Base-by-base conservation (phyloP, 495 filamentous ascomycete species). In the Polyplosphaeria fusca region DNA sequence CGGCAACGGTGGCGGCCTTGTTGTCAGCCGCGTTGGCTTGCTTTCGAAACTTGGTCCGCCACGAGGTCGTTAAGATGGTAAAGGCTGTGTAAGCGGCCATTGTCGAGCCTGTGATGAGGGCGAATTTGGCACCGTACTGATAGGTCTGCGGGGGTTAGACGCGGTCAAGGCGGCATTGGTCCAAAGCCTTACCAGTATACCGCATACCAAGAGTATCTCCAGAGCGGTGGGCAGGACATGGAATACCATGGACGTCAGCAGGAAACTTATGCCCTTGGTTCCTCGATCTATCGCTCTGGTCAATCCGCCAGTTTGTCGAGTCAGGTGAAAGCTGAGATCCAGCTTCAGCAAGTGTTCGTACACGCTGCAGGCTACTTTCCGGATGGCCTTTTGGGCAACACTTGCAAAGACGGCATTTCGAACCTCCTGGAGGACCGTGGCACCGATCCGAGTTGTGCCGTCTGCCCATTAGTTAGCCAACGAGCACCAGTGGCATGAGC, bases 211-310 rank as follows among this genome's bases (percentile, higher is more conserved):
- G 40, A 82, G 82, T 46, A 98, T 96, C 70, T 98, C 93, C 46
- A 98, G 70, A 0, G 91, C 89, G 0, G 93, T 97, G 0, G 93
- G 93, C 14, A 97, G 79, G 38, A 98, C 87, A 66, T 97, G 94
- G 66, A 98, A 97, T 30, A 98, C 91, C 93, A 98, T 97, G 35
- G 91, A 96, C 7, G 89, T 95, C 51, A 97, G 77, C 52, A 97
- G 70, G 67, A 97, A 98, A 71, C 90, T 96, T 67, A 98, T 98
- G 24, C 93, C 93, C 71, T 97, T 97, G 2, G 93, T 97, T 59
- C 93, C 93, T 55, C 93, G 83, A 67, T 98, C 93, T 61, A 98
- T 95, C 35, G 94, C 94, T 60, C 94, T 79, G 13, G 90, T 97
- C 45, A 98, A 70, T 5, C 94, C 93, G 30, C 93, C 93, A 7